Evolutionary conservation across 768 basidiomycete species (phyloP), one percentile per base, ranked within the genome.

Genomic region (Tulasnella sp.): DNA sequence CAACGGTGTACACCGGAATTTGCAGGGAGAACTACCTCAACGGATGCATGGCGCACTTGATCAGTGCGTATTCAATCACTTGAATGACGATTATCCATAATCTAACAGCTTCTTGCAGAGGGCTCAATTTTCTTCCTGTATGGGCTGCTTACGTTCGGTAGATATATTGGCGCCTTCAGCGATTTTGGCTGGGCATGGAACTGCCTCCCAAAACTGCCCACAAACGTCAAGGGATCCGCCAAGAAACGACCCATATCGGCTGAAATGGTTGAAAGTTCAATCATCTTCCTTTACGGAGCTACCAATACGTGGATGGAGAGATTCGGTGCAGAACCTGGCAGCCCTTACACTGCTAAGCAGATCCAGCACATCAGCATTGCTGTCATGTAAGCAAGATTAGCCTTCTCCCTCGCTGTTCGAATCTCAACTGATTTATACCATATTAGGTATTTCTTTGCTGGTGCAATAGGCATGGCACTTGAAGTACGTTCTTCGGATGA

Each of bases 301-400:
- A 83, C 88, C 37, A 93, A 98, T 62, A 89, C 84, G 13, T 98
- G 89, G 88, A 89, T 96, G 86, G 93, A 98, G 66, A 76, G 93
- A 35, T 86, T 93, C 57, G 92, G 91, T 3, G 85, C 81, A 1
- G 66, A 73, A 13, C 67, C 83, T 0, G 87, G 85, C 12, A 81
- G 82, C 61, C 85, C 91, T 12, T 93, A 75, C 67, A 84, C 85
- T 1, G 83, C 89, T 22, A 93, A 90, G 64, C 77, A 95, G 62
- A 76, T 95, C 13, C 89, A 98, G 60, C 93, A 96, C 59, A 92
- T 93, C 48, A 76, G 82, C 49, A 95, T 98, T 57, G 92, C 92
- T 12, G 58, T 69, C 45, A 65, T 59, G 86, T 82, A 62, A 57
- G 74, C 58, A 9, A 10, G 34, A 35, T 35, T 35, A 35, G 19